These are phyloP conservation scores for Penicillium bovifimosum DNA, from an alignment of 495 filamentous ascomycete species.

Conservation along the genomic window DNA sequence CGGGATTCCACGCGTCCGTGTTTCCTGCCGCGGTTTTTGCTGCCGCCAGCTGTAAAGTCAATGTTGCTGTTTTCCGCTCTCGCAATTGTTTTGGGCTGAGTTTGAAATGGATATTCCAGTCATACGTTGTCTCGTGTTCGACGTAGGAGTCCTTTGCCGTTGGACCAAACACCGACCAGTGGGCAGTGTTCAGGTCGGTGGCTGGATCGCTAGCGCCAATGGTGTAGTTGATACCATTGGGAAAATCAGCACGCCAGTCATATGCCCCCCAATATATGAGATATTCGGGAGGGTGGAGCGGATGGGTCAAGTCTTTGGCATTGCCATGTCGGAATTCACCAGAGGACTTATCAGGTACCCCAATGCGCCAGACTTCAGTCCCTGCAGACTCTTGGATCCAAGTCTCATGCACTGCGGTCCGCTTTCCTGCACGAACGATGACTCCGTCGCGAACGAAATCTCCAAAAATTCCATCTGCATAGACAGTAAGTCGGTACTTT, in stretches of 20 bases:
- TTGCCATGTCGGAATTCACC: slow-evolving; percentile 52
- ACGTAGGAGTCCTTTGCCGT: slow-evolving; percentile 37
- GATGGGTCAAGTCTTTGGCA: slow-evolving; percentile 35
- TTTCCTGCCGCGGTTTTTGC: slow-evolving; percentile 54
- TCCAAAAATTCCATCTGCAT: slow-evolving; percentile 53
- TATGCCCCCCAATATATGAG: slow-evolving; percentile 52
- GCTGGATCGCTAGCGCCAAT: slow-evolving; percentile 42
- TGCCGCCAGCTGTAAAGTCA: slow-evolving; percentile 52
- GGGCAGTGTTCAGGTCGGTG: slow-evolving; percentile 48
- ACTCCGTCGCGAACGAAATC: slow-evolving; percentile 44
- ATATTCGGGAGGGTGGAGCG: slow-evolving; percentile 45
- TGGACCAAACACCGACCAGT: slow-evolving; percentile 50
- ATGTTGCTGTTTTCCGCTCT: slow-evolving; percentile 33
- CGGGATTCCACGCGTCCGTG: slow-evolving; percentile 46
- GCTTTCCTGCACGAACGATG: slow-evolving; percentile 29
- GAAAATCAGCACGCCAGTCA: slow-evolving; percentile 50
- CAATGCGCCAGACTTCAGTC: slow-evolving; percentile 50
- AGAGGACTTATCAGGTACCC: slow-evolving; percentile 49
- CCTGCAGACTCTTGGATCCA: slow-evolving; percentile 49
- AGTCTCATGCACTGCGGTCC: slow-evolving; percentile 22
- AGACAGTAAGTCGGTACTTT: slow-evolving; percentile 52
- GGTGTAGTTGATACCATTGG: slow-evolving; percentile 44
- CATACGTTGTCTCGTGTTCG: slow-evolving; percentile 35
- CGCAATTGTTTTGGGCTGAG: slow-evolving; percentile 26
- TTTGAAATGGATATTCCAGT: slow-evolving; percentile 51